Conservation (phyloP, 2,329 filamentous ascomycete species). For the Fusarium sp. region DNA sequence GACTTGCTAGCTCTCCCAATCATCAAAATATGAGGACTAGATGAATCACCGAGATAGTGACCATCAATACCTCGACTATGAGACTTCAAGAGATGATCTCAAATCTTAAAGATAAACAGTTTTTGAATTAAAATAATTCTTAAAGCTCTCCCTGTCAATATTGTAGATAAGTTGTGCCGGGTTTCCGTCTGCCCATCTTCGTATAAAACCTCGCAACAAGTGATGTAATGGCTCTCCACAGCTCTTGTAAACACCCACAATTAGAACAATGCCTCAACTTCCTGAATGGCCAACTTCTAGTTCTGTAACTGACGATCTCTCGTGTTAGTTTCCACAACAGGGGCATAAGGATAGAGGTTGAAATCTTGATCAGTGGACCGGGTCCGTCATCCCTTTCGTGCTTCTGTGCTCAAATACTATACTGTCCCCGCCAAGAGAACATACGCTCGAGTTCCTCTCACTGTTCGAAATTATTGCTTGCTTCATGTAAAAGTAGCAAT, state of each 20-base stretch:
- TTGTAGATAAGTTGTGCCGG: not conserved
- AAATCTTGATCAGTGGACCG: not conserved
- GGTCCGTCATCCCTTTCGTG: not conserved
- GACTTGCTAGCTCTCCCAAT: not conserved
- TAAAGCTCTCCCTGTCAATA: too few species aligned
- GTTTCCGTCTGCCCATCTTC: not conserved
- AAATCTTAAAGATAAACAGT: not conserved
- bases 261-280: not conserved
- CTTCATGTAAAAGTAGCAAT: not conserved
- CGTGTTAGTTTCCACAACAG: not conserved
- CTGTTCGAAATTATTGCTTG: not conserved
- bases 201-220: not conserved
- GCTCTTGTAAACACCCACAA: not conserved
- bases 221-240: slow-evolving; percentile 15
- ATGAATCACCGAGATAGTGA: not conserved
- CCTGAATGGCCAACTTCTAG: not conserved
- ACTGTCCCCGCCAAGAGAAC: not conserved
- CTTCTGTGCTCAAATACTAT: not conserved
- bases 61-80: not conserved
- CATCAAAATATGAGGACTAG: not conserved
- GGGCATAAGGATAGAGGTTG: not conserved
- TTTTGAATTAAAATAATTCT: not conserved
- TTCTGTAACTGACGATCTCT: not conserved
- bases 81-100: too few species aligned
- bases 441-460: not conserved